Evolutionary conservation across 176 grass and related monocot genomes (phyloP).

Genomic region (Aegilops longissima): DNA sequence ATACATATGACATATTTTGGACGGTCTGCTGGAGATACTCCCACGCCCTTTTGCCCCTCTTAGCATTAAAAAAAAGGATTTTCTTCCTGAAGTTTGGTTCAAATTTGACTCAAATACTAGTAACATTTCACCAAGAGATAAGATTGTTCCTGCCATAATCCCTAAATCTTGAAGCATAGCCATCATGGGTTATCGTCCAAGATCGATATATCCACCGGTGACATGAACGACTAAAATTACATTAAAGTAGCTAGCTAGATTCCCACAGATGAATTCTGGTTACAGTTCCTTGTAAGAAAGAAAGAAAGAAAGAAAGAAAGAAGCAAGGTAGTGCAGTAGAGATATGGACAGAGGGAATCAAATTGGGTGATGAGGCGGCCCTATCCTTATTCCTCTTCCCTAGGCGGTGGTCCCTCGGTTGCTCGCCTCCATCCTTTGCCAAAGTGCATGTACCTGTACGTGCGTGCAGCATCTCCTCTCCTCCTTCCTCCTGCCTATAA

Average conservation of each 20-base stretch:
- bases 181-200: too few species aligned
- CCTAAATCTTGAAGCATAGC: too few species aligned
- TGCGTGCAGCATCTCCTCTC: neutral
- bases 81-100: too few species aligned
- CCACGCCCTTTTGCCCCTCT: too few species aligned
- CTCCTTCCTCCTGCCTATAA: slow-evolving; percentile 25
- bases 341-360: neutral
- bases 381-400: slow-evolving; percentile 26
- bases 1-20: too few species aligned
- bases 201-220: too few species aligned
- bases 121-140: too few species aligned
- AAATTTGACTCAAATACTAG: too few species aligned
- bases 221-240: too few species aligned
- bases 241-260: neutral
- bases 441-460: neutral
- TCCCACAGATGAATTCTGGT: neutral
- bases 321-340: neutral
- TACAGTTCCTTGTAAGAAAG: neutral
- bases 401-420: slow-evolving; percentile 27
- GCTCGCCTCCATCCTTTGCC: slow-evolving; percentile 25
- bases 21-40: too few species aligned
- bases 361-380: neutral
- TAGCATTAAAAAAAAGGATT: too few species aligned
- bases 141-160: too few species aligned
- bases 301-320: neutral